Conservation (phyloP, 495 filamentous ascomycete genomes). For the Bathelium albidoporum region DNA sequence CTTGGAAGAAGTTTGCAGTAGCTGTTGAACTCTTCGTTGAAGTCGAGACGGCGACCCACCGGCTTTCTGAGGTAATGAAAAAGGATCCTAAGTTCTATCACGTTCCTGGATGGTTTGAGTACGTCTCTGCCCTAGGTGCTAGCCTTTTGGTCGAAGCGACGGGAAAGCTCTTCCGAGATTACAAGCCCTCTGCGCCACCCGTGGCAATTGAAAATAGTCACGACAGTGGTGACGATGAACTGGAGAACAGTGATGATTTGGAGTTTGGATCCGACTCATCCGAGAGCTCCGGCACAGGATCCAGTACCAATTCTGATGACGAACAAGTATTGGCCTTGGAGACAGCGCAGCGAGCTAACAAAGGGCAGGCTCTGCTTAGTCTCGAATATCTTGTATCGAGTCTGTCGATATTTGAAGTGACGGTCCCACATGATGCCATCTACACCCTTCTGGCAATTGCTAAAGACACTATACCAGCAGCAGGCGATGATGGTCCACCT, state of each 20-base stretch:
- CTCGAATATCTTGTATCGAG: conserved; percentile 14
- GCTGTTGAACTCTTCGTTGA: conserved; percentile 13
- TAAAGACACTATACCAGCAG: conserved; percentile 12
- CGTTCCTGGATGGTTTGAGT: conserved; percentile 12
- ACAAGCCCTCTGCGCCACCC: conserved; percentile 4
- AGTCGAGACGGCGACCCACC: conserved; percentile 13
- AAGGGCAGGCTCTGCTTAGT: conserved; percentile 5
- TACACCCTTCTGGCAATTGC: conserved; percentile 17
- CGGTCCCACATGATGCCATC: conserved; percentile 12
- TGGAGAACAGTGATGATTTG: not conserved
- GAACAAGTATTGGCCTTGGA: not conserved
- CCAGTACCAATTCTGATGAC: conserved; percentile 1
- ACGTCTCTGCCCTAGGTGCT: conserved; percentile 13
- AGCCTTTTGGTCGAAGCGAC: conserved; percentile 9
- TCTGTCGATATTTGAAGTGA: conserved; percentile 12
- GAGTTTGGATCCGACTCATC: conserved; percentile 5
- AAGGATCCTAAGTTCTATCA: conserved; percentile 13
- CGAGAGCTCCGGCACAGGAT: not conserved
- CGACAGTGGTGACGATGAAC: not conserved
- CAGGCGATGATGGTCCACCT: not conserved
- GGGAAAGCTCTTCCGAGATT: conserved; percentile 14
- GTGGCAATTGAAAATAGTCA: conserved; percentile 2
- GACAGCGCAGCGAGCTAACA: not conserved
- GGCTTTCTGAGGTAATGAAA: conserved; percentile 19
- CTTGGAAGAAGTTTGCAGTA: conserved; percentile 15